Evolutionary conservation across 805 yeast species (phyloP).

Genomic region (Starmerella powellii): DNA sequence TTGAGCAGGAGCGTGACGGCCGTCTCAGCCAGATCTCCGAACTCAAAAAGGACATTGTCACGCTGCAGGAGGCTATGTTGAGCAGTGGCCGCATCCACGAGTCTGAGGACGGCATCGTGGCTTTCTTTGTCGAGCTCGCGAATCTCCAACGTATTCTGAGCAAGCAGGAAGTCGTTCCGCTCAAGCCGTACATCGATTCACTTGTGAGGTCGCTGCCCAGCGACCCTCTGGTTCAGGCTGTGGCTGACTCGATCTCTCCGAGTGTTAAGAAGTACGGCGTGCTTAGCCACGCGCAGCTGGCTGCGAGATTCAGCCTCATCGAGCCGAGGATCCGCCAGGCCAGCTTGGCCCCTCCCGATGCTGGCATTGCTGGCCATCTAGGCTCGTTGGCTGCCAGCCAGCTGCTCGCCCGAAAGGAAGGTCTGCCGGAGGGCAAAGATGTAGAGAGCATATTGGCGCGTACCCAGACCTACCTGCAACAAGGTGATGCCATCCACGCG

Average conservation of each 20-base stretch:
- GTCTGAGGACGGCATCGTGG: conserved; percentile 32
- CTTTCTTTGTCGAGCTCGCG: conserved; percentile 36
- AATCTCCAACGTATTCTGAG: conserved; percentile 35
- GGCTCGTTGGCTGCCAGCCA: conserved; percentile 67
- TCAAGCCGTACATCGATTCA: conserved; percentile 28
- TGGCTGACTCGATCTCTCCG: conserved; percentile 38
- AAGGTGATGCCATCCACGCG: conserved; percentile 73
- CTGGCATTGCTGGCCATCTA: conserved; percentile 87
- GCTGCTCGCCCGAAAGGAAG: conserved; percentile 64
- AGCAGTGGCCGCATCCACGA: conserved; percentile 32
- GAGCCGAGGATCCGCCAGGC: conserved; percentile 81
- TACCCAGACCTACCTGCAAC: conserved; percentile 59
- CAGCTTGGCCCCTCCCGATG: conserved; percentile 82
- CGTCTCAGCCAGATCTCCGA: conserved; percentile 58
- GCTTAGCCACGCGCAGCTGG: conserved; percentile 63
- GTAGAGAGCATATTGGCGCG: conserved; percentile 81
- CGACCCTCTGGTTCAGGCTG: conserved; percentile 40
- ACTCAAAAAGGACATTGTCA: conserved; percentile 46
- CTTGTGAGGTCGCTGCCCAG: conserved; percentile 33
- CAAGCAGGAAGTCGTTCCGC: conserved; percentile 29
- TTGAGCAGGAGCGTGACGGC: conserved; percentile 67
- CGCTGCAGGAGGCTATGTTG: conserved; percentile 35
- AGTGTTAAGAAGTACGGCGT: conserved; percentile 43
- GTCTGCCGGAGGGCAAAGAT: conserved; percentile 69
- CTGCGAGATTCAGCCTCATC: conserved; percentile 66